Evolutionary conservation across 2,329 filamentous ascomycete species (phyloP).

Genomic region (Tympanopsis confertula): DNA sequence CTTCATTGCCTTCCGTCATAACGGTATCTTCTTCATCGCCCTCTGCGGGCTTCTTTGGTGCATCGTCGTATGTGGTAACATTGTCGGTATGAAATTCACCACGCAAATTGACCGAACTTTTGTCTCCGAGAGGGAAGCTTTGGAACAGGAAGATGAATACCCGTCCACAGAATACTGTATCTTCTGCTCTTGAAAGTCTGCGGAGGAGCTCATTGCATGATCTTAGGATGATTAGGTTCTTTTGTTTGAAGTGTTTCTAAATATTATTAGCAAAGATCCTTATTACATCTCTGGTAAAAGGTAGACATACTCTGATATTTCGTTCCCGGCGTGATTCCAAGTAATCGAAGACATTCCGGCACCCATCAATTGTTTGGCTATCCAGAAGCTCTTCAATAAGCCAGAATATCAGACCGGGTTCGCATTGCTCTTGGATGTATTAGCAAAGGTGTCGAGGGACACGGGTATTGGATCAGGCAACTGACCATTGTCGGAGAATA

Average conservation of each 20-base stretch:
- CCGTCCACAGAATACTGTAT: constrained; percentile 91
- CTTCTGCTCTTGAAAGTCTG: constrained; percentile 84
- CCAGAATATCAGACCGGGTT: constrained; percentile 75
- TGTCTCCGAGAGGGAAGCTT: constrained; percentile 90
- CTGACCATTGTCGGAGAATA: constrained; percentile 64
- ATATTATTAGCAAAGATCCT: neutral
- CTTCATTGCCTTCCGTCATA: constrained; percentile 47
- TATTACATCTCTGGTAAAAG: neutral
- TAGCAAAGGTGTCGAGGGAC: too few relatives aligned
- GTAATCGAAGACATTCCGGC: constrained; percentile 84
- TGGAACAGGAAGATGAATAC: constrained; percentile 99
- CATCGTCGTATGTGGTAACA: constrained; percentile 70
- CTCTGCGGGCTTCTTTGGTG: constrained; percentile 15
- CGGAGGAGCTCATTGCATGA: constrained; percentile 93
- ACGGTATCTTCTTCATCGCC: constrained; percentile 17
- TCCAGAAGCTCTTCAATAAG: constrained; percentile 91
- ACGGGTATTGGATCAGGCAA: too few relatives aligned
- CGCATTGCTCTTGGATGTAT: constrained; percentile 46
- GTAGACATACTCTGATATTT: constrained; percentile 50
- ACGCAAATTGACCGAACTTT: constrained; percentile 90
- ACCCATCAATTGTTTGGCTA: constrained; percentile 87
- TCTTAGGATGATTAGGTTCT: constrained; percentile 79
- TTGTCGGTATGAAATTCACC: constrained; percentile 96
- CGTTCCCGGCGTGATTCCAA: constrained; percentile 84
- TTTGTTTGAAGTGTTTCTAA: constrained; percentile 62